Base-by-base conservation (phyloP, 2,329 filamentous ascomycete genomes). In the Cladosporium velox region DNA sequence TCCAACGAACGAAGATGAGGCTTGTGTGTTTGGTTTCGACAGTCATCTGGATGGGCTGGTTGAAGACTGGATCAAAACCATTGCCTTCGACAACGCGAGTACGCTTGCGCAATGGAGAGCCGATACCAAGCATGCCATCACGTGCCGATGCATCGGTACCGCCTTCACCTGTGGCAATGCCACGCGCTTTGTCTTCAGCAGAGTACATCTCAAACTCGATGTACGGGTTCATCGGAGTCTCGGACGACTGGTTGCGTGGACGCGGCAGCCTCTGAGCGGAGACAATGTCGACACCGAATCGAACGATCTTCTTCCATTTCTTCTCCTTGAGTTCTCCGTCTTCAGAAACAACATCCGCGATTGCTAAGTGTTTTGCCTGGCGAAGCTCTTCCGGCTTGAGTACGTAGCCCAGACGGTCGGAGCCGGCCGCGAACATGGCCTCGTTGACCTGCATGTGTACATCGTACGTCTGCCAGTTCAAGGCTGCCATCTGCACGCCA, bases 381-480 rank as follows among this genome's bases (percentile, higher is more conserved):
- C 94, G 90, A 68, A 97, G 87, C 75, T 93, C 91, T 41, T 89
- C 86, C 24, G 95, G 94, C 81, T 99, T 99, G 63, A 97, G 86
- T 15, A 98, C 93, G 74, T 98, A 99, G 54, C 95, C 95, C 2
- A 91, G 91, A 65, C 88, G 87, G 79, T 97, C 95, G 14, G 86
- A 89, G 52, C 92, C 92, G 66, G 92, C 91, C 57, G 93, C 91
- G 76, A 97, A 99, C 95, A 99, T 98, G 74, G 95, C 95, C 71
- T 95, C 91, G 77, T 98, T 98, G 77, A 98, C 86, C 76, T 98
- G 94, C 87, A 97, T 95, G 55, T 93, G 92, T 21, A 96, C 85
- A 75, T 98, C 95, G 74, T 96, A 97, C 0, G 93, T 98, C 79
- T 99, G 95, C 94, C 95, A 98, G 79, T 99, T 99, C 69, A 98